phyloP scores from a whole-genome alignment of 257 asterid species.

The Cinchona pubescens region DNA sequence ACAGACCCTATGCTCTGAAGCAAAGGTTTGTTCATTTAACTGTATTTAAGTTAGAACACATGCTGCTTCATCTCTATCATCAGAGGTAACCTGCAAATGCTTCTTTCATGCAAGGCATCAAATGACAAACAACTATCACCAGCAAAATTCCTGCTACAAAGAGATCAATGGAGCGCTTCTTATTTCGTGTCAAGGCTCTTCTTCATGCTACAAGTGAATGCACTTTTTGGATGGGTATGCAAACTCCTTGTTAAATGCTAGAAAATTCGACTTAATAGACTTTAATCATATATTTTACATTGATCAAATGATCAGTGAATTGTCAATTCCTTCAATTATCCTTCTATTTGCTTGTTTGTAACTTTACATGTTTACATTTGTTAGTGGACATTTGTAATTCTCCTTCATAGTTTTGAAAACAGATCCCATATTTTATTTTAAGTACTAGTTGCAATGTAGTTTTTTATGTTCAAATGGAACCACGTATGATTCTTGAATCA shows the following conservation, averaged over 20 bases:
- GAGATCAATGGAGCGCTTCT: slow-evolving; percentile 85
- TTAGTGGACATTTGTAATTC: background rate
- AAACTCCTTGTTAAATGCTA: slow-evolving; percentile 1
- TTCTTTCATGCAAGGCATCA: slow-evolving; percentile 51
- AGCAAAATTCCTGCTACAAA: slow-evolving; percentile 77
- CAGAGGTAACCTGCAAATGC: slow-evolving; percentile 5
- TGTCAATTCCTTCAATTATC: background rate
- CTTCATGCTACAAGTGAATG: slow-evolving; percentile 70
- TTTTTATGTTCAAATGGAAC: background rate
- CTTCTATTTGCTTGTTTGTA: background rate
- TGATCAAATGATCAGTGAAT: background rate
- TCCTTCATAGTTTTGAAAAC: background rate
- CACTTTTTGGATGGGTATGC: slow-evolving; percentile 85
- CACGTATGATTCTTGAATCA: background rate
- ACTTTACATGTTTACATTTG: background rate
- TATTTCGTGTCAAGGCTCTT: slow-evolving; percentile 86
- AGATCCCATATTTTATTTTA: background rate
- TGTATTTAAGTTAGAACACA: slow-evolving; percentile 10
- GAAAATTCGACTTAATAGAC: background rate
- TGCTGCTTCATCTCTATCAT: slow-evolving; percentile 6
- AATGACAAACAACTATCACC: slow-evolving; percentile 68
- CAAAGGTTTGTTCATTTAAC: slow-evolving; percentile 52
- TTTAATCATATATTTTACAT: background rate
- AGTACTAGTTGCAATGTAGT: background rate
- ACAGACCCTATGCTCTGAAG: slow-evolving; percentile 85